phyloP scores from a whole-genome alignment of 768 basidiomycete species.

The Termitomyces sp. region DNA sequence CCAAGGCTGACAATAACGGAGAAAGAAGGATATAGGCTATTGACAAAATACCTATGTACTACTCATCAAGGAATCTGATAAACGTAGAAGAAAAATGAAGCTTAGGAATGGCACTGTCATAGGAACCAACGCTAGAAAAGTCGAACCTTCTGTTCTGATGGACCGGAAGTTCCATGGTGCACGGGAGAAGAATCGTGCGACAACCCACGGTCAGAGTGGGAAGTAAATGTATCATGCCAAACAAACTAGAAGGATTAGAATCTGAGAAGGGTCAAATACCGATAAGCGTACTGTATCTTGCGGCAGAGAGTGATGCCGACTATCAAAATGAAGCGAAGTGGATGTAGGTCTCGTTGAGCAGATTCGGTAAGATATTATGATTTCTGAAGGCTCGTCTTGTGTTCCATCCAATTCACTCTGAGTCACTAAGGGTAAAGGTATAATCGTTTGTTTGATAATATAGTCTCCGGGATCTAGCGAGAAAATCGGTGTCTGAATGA shows the following conservation, averaged over 20 bases:
- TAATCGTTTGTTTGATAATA: constrained; percentile 45
- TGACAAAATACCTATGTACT: background rate
- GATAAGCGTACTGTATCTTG: background rate
- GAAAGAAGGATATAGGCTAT: background rate
- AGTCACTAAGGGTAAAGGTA: constrained; percentile 1
- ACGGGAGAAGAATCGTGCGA: background rate
- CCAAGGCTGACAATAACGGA: background rate
- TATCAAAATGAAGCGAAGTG: background rate
- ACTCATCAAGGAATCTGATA: background rate
- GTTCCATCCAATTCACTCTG: background rate
- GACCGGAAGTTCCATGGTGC: background rate
- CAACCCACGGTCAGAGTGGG: background rate
- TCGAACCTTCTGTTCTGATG: background rate
- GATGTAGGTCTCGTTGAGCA: background rate
- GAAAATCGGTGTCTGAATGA: background rate
- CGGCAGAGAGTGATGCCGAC: background rate
- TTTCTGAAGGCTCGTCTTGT: background rate
- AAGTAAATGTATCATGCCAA: background rate
- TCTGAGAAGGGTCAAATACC: background rate
- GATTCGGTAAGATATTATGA: constrained; percentile 5
- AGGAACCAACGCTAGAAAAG: background rate
- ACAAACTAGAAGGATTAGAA: background rate
- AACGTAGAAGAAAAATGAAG: background rate
- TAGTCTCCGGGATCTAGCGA: constrained; percentile 44
- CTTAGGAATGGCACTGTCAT: background rate